A percentile compares a stretch with the other conserved stretches of the same genome.
These are phyloP conservation scores for Pleurozium schreberi DNA, from an alignment of 225 moss, liverwort and hornwort genomes.

Conservation along the genomic window DNA sequence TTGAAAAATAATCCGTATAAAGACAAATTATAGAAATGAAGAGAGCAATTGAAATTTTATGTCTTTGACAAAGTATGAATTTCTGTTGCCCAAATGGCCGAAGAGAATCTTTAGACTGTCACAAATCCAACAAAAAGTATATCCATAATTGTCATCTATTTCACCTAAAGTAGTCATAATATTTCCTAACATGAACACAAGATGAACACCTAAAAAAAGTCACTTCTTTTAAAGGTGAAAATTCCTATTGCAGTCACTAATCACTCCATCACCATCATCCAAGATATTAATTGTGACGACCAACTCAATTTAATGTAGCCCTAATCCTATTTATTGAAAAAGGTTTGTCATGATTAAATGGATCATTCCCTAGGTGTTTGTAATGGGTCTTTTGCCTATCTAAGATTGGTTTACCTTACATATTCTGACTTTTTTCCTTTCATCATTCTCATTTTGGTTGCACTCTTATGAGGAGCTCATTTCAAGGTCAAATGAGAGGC, in stretches of 20 bases:
- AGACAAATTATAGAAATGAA: background rate
- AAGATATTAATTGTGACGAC: background rate
- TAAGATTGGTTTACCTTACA: background rate
- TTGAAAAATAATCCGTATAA: no score
- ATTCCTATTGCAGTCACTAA: background rate
- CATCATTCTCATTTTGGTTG: background rate
- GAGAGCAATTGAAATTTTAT: background rate
- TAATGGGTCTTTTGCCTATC: no score
- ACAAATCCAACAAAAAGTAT: background rate
- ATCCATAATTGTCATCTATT: background rate
- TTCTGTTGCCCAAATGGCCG: background rate
- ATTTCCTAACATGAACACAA: accelerated
- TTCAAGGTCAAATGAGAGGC: background rate
- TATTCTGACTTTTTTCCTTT: background rate
- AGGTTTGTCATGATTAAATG: accelerated
- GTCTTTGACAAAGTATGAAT: background rate
- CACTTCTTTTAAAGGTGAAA: background rate
- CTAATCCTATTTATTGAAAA: background rate
- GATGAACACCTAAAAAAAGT: background rate
- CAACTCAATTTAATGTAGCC: background rate
- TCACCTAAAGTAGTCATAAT: background rate
- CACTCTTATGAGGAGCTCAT: background rate
- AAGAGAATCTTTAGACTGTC: background rate
- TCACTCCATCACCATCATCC: background rate
- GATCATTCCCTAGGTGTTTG: accelerated